phyloP scores from a whole-genome alignment of 1,139 yeast species.

The Geotrichum klebahnii region DNA sequence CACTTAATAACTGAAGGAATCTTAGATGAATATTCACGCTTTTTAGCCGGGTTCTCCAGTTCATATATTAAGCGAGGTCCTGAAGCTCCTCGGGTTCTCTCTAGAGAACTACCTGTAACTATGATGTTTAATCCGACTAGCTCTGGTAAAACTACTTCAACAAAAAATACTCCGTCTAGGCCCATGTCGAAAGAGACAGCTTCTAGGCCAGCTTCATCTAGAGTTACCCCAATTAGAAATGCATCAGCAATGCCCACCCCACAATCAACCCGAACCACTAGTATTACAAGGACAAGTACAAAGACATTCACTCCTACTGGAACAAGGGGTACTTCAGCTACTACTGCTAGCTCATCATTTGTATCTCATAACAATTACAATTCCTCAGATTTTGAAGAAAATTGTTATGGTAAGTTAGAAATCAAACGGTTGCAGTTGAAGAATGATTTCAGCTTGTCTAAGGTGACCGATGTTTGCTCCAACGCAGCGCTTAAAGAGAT shows the following conservation, averaged over 20 bases:
- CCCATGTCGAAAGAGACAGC: neutral
- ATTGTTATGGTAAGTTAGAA: constrained; percentile 24
- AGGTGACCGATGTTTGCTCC: constrained; percentile 24
- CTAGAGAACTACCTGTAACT: constrained; percentile 46
- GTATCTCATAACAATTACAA: neutral
- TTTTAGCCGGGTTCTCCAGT: constrained; percentile 61
- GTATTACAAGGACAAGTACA: neutral
- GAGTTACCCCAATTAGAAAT: neutral
- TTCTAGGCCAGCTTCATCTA: too few species aligned
- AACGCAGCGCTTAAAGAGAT: constrained; percentile 24
- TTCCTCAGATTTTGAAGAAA: constrained; percentile 17
- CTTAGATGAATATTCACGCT: constrained; percentile 65
- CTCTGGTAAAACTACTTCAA: neutral
- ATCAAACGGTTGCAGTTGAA: constrained; percentile 17
- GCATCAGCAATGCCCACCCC: neutral
- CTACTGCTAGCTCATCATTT: neutral
- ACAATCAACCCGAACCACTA: too few species aligned
- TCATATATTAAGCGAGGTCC: constrained; percentile 66
- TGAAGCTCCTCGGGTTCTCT: constrained; percentile 47
- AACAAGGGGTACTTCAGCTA: neutral
- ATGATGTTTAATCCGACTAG: constrained; percentile 42
- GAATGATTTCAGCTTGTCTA: constrained; percentile 14
- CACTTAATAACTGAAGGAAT: constrained; percentile 66
- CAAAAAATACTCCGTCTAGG: constrained; percentile 1
- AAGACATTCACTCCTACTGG: neutral